Evolutionary conservation across 2,329 filamentous ascomycete species (phyloP).

Genomic region (Phoma herbarum): DNA sequence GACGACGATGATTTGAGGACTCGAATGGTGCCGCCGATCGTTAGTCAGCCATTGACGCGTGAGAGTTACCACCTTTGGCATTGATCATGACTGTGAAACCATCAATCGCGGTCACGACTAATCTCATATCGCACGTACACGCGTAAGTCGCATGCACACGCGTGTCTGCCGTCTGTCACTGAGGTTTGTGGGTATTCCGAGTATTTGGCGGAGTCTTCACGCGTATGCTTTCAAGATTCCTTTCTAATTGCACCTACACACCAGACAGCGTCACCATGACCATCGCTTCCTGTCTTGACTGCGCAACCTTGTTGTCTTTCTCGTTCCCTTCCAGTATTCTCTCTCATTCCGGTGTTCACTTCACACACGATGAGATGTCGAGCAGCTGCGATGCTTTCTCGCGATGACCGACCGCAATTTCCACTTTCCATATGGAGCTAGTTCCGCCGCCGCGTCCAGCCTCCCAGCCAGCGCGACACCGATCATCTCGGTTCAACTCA

Average conservation of each 20-base stretch:
- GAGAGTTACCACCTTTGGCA: conserved; percentile 3
- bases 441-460: conserved; percentile 3
- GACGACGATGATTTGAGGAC: conserved; percentile 20
- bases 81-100: too few relatives aligned
- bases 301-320: not conserved
- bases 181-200: not conserved
- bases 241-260: not conserved
- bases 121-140: not conserved
- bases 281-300: not conserved
- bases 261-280: not conserved
- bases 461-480: not conserved
- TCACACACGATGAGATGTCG: not conserved
- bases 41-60: conserved; percentile 25
- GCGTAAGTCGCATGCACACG: conserved; percentile 8
- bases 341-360: too few relatives aligned
- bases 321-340: too few relatives aligned
- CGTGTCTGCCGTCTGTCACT: not conserved
- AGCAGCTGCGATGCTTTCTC: not conserved
- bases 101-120: not conserved
- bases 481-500: conserved; percentile 1
- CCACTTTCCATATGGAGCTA: conserved; percentile 7
- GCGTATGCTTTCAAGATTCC: not conserved
- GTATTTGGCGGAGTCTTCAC: not conserved
- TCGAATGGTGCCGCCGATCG: not conserved
- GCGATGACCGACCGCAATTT: conserved; percentile 1